A percentile compares a stretch with the other conserved stretches of the same genome.
These are phyloP conservation scores for Fusarium falciforme DNA, from an alignment of 2,329 filamentous ascomycete species.

Conservation along the genomic window DNA sequence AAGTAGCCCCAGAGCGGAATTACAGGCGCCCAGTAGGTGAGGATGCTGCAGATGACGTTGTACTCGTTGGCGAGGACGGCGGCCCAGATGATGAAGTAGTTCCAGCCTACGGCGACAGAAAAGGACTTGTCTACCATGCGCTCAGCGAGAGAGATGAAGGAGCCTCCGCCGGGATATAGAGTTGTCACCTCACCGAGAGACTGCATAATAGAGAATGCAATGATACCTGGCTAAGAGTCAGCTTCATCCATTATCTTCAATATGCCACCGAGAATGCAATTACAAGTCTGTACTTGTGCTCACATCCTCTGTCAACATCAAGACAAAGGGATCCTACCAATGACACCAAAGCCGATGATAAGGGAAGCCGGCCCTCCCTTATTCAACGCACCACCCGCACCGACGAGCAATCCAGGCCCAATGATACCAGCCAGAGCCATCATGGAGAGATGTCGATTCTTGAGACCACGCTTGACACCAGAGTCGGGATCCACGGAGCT, in stretches of 20 bases:
- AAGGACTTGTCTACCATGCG: conserved; percentile 79
- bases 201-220: conserved; percentile 77
- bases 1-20: conserved; percentile 76
- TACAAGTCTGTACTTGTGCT: neutral
- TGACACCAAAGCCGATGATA: conserved; percentile 78
- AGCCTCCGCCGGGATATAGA: conserved; percentile 76
- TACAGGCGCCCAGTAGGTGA: conserved; percentile 73
- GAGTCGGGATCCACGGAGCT: conserved; percentile 67
- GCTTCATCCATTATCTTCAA: neutral
- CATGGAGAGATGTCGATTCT: conserved; percentile 75
- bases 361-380: conserved; percentile 77
- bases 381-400: conserved; percentile 75
- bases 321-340: conserved; percentile 55
- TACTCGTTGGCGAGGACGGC: conserved; percentile 77
- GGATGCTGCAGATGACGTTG: conserved; percentile 74
- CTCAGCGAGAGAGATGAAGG: conserved; percentile 77
- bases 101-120: conserved; percentile 76
- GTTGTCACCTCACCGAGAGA: conserved; percentile 80
- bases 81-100: conserved; percentile 77
- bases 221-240: conserved; percentile 56
- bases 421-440: conserved; percentile 72
- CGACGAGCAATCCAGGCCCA: conserved; percentile 78
- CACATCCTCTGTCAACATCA: neutral
- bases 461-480: conserved; percentile 76
- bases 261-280: neutral